phyloP scores from a whole-genome alignment of 108 stramenopile species.

The Schizochytrium sp. region DNA sequence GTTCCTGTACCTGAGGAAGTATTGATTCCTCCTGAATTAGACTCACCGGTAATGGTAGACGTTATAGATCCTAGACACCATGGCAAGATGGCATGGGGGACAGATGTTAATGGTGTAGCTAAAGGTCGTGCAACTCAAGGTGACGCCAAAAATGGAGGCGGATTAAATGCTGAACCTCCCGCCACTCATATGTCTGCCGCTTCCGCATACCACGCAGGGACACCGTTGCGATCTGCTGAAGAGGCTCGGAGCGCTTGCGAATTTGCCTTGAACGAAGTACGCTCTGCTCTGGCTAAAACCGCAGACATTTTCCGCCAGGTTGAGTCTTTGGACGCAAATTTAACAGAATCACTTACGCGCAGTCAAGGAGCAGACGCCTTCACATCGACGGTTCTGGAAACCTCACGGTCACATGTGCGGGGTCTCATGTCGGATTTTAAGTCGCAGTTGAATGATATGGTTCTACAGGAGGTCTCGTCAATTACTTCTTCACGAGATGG shows the following conservation, averaged over 20 bases:
- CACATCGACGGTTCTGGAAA: constrained; percentile 7
- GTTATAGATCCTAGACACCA: background rate
- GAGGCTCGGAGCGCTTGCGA: constrained; percentile 45
- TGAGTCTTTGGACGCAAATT: constrained; percentile 29
- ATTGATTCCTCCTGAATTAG: background rate
- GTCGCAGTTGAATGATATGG: background rate
- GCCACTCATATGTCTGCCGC: background rate
- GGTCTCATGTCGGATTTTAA: constrained; percentile 22
- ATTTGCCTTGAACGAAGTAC: background rate
- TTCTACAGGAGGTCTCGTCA: background rate
- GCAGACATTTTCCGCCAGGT: constrained; percentile 47
- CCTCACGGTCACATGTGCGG: constrained; percentile 44
- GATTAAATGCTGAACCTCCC: background rate
- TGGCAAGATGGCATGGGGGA: background rate
- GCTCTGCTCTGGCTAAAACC: constrained; percentile 7
- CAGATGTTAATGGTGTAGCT: background rate
- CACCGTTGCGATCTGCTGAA: constrained; percentile 22
- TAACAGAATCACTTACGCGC: constrained; percentile 19
- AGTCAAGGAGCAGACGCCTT: constrained; percentile 44
- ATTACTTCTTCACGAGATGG: background rate
- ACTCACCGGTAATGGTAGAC: no score
- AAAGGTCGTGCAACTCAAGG: background rate
- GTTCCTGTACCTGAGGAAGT: constrained; percentile 31
- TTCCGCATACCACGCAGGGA: no score
- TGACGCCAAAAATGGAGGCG: background rate